Percentiles rank a stretch among this genome's conserved stretches.
Conservation (phyloP, 441 rosid species). For the Pelargonium australe region DNA sequence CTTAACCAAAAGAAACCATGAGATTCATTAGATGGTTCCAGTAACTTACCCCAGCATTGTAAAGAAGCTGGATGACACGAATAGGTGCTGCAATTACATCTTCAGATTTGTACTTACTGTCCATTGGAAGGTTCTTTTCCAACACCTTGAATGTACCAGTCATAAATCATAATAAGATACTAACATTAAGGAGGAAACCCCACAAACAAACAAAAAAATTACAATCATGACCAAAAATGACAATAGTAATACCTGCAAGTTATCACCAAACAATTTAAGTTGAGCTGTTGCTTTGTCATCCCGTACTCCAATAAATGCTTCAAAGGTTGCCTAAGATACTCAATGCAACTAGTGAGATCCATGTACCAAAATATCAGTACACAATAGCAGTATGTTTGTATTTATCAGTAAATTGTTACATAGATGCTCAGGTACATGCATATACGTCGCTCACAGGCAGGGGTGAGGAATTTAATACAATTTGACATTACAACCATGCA, state of each 20-base stretch:
- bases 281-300: slow-evolving; percentile 81
- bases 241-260: slow-evolving; percentile 51
- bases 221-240: slow-evolving; percentile 15
- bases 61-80: slow-evolving; percentile 79
- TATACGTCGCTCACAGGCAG: not conserved
- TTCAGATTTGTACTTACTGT: slow-evolving; percentile 56
- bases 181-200: not conserved
- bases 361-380: slow-evolving; percentile 8
- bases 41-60: slow-evolving; percentile 78
- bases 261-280: slow-evolving; percentile 80
- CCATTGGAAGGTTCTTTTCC: slow-evolving; percentile 91
- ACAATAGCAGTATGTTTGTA: slow-evolving; percentile 1
- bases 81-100: slow-evolving; percentile 85
- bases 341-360: slow-evolving; percentile 17
- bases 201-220: not conserved
- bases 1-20: no score
- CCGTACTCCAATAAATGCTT: slow-evolving; percentile 76
- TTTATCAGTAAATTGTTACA: not conserved
- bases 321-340: slow-evolving; percentile 66
- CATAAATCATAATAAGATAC: slow-evolving; percentile 21
- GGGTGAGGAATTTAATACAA: not conserved
- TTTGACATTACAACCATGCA: no score
- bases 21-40: not conserved
- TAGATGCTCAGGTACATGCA: not conserved
- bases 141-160: slow-evolving; percentile 38